Percentiles rank a stretch among this genome's conserved stretches.
Conservation (phyloP, 148 eudicot species). For the Persicaria maculosa region DNA sequence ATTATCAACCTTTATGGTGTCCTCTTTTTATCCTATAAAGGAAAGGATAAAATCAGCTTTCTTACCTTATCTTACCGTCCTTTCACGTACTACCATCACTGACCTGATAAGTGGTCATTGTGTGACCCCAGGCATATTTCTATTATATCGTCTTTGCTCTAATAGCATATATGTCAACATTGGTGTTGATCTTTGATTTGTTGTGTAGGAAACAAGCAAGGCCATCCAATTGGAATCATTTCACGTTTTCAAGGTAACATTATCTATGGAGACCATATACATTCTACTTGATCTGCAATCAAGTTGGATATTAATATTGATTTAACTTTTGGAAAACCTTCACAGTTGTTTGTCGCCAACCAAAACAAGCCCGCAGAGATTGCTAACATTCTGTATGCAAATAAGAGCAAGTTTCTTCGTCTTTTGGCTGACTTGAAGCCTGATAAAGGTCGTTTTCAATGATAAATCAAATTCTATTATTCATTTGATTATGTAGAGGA, state of each 20-base stretch:
- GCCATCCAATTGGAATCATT: constrained; percentile 42
- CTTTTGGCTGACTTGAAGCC: constrained; percentile 40
- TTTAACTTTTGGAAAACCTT: neutral
- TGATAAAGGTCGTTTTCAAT: constrained; percentile 29
- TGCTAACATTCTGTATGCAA: constrained; percentile 34
- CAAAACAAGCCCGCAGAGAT: constrained; percentile 40
- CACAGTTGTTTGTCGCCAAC: constrained; percentile 42
- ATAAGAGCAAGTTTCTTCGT: constrained; percentile 43
- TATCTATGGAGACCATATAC: neutral
- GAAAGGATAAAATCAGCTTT: neutral
- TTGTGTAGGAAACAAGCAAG: constrained; percentile 40
- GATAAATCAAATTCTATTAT: neutral
- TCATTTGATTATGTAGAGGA: neutral
- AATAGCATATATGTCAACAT: neutral
- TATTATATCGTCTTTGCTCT: neutral
- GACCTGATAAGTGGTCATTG: neutral
- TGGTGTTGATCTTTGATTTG: neutral
- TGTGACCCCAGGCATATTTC: neutral
- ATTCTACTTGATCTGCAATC: neutral
- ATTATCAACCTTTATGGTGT: neutral
- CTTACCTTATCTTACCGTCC: neutral
- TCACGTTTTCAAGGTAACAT: constrained; percentile 40
- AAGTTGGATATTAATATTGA: neutral
- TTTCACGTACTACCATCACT: too few relatives aligned
- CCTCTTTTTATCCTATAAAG: neutral